phyloP scores from a whole-genome alignment of 2,329 filamentous ascomycete species.

The Celoporthe dispersa region DNA sequence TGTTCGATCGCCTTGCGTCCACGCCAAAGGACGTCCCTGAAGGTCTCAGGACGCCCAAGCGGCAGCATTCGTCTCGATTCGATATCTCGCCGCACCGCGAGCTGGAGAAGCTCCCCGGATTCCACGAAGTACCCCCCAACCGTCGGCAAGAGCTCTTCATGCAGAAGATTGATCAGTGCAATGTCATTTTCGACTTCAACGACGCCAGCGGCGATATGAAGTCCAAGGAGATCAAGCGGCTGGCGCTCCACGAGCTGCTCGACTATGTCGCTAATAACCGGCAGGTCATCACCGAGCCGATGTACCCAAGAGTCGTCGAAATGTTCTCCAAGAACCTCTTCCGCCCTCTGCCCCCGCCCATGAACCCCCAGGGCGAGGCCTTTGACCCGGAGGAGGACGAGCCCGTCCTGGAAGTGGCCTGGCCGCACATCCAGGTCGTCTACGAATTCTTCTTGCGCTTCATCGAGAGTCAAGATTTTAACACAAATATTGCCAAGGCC shows the following conservation, averaged over 20 bases:
- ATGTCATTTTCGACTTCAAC: conserved; percentile 99
- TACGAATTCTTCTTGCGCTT: conserved; percentile 99
- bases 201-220: conserved; percentile 99
- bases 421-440: conserved; percentile 98
- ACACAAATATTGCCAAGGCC: conserved; percentile 98
- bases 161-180: conserved; percentile 99
- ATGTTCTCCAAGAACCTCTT: conserved; percentile 99
- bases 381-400: conserved; percentile 99
- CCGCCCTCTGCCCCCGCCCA: conserved; percentile 92
- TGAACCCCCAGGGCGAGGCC: conserved; percentile 96
- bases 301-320: conserved; percentile 97
- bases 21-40: conserved; percentile 97
- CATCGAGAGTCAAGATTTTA: conserved; percentile 99
- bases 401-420: conserved; percentile 95
- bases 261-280: conserved; percentile 99
- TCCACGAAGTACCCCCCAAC: conserved; percentile 96
- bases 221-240: conserved; percentile 97
- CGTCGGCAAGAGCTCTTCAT: conserved; percentile 96
- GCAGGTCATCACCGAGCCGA: conserved; percentile 97
- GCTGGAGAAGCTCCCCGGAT: conserved; percentile 94
- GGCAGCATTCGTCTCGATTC: conserved; percentile 96
- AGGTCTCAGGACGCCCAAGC: conserved; percentile 90
- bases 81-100: conserved; percentile 97
- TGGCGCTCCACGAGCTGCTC: conserved; percentile 92
- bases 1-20: conserved; percentile 87